These are phyloP conservation scores for Asclepias syriaca DNA, from an alignment of 257 asterid genomes.

Conservation along the genomic window DNA sequence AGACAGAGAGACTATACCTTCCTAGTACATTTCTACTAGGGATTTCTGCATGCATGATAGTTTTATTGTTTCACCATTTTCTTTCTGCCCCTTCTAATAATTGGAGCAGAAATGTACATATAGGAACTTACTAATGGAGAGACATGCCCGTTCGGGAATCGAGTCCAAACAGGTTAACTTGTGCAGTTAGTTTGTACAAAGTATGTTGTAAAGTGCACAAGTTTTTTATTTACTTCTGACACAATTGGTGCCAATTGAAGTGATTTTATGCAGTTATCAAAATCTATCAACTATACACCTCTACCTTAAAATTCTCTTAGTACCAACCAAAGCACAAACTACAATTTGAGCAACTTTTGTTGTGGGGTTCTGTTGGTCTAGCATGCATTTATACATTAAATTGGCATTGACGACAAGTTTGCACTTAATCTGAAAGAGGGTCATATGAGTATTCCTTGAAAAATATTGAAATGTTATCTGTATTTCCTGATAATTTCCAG, in stretches of 20 bases:
- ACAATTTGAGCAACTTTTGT: neutral
- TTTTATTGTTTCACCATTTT: neutral
- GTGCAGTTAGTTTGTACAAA: neutral
- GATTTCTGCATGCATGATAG: neutral
- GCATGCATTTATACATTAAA: neutral
- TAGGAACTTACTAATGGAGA: neutral
- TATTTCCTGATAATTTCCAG: neutral
- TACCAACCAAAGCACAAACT: neutral
- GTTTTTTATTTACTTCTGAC: neutral
- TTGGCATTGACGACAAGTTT: neutral
- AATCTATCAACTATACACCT: neutral
- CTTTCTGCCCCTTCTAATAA: neutral
- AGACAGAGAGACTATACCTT: neutral
- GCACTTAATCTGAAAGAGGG: neutral
- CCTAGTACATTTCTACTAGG: neutral
- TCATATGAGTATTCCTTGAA: neutral
- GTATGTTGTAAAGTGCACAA: neutral
- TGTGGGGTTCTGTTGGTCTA: neutral
- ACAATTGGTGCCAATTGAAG: neutral
- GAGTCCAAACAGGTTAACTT: neutral
- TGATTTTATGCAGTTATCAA: neutral
- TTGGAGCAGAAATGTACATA: neutral
- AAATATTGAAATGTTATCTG: neutral
- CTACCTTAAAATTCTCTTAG: neutral
- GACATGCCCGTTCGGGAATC: neutral